Evolutionary conservation across 805 yeast species (phyloP).

Genomic region (Schwanniomyces yamadae): DNA sequence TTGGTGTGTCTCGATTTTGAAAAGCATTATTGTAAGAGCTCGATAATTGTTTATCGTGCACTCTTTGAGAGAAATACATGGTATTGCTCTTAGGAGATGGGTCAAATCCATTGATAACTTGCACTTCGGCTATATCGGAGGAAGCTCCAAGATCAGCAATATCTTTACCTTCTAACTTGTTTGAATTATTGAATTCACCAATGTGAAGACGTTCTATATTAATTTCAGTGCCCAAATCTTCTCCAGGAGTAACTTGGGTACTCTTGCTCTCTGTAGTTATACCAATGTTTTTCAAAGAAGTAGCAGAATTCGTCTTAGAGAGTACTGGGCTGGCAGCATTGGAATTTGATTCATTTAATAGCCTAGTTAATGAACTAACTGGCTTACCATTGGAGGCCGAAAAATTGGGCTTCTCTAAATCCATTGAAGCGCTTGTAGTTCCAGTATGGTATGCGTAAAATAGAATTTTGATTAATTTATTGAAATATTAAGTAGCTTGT

Average conservation of each 20-base stretch:
- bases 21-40: conserved; percentile 13
- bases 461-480: conserved; percentile 2
- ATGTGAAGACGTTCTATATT: too few species aligned
- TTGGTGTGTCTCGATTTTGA: conserved; percentile 18
- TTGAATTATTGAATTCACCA: not conserved
- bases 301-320: conserved; percentile 10
- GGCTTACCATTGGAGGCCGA: conserved; percentile 18
- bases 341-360: conserved; percentile 33
- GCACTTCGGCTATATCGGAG: not conserved
- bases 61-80: conserved; percentile 8
- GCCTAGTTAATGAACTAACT: conserved; percentile 37
- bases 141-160: not conserved
- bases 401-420: conserved; percentile 11
- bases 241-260: too few species aligned
- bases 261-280: too few species aligned
- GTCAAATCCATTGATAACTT: conserved; percentile 9
- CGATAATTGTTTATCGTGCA: not conserved
- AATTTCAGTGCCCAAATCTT: too few species aligned
- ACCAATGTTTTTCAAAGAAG: conserved; percentile 8
- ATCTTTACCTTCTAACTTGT: not conserved
- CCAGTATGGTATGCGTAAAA: conserved; percentile 1
- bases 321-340: conserved; percentile 13
- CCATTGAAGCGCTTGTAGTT: conserved; percentile 9
- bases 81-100: conserved; percentile 5
- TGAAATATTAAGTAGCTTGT: too few species aligned